Conservation (phyloP, 805 yeast genomes). For the Zygosaccharomyces pseudorouxii region DNA sequence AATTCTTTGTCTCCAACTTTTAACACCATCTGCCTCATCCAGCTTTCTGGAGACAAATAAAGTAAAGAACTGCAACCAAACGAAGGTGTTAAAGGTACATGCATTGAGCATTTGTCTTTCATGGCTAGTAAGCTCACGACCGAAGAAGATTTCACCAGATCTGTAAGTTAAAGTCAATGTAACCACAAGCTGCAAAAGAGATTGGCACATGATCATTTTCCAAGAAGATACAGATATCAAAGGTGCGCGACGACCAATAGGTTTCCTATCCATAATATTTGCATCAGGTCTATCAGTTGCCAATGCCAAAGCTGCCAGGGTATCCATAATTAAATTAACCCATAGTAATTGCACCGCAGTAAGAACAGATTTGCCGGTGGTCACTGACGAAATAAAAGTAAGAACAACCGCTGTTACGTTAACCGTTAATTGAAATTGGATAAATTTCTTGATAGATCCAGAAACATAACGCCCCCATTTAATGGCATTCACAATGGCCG, state of each 20-base stretch:
- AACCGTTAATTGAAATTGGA: conserved; percentile 95
- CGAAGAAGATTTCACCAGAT: conserved; percentile 59
- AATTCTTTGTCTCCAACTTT: conserved; percentile 52
- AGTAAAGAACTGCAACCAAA: conserved; percentile 96
- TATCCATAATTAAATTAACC: conserved; percentile 98
- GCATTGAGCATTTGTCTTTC: conserved; percentile 64
- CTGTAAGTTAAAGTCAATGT: conserved; percentile 75
- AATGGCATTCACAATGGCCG: conserved; percentile 92
- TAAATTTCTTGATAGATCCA: conserved; percentile 87
- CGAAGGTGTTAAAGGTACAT: conserved; percentile 91
- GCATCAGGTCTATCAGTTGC: conserved; percentile 97
- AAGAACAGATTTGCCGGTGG: conserved; percentile 79
- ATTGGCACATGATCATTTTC: conserved; percentile 95
- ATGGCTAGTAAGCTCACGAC: conserved; percentile 33
- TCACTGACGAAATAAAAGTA: conserved; percentile 91
- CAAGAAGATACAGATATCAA: conserved; percentile 90
- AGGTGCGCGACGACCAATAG: conserved; percentile 75
- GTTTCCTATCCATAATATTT: conserved; percentile 69
- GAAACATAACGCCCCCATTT: conserved; percentile 99
- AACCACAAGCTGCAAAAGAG: conserved; percentile 67
- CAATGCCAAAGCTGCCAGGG: conserved; percentile 92
- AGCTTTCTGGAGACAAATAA: conserved; percentile 85
- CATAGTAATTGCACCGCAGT: conserved; percentile 96
- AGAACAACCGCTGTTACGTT: conserved; percentile 93
- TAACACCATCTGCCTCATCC: conserved; percentile 77